These are phyloP conservation scores for Phytophthora melonis DNA, from an alignment of 352 stramenopile species.

Conservation along the genomic window DNA sequence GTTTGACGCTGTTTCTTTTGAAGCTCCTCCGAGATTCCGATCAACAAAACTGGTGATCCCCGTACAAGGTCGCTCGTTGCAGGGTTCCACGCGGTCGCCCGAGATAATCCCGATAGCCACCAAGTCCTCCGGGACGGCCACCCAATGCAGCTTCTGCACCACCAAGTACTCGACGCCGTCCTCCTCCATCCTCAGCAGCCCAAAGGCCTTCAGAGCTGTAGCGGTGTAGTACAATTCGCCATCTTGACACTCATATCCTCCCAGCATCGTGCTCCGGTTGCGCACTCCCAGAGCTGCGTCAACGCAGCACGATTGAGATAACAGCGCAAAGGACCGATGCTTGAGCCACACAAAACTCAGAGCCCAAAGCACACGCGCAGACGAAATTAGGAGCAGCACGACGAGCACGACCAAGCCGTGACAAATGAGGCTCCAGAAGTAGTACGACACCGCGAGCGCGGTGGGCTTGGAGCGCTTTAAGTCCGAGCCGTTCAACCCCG, in stretches of 20 bases:
- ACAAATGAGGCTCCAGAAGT: constrained; percentile 18
- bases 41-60: constrained; percentile 5
- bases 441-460: constrained; percentile 18
- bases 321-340: constrained; percentile 6
- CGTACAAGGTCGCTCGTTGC: background rate
- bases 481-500: constrained; percentile 5
- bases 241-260: constrained; percentile 8
- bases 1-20: background rate
- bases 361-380: background rate
- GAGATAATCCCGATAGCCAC: constrained; percentile 4
- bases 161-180: constrained; percentile 2
- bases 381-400: constrained; percentile 4
- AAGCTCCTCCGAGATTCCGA: background rate
- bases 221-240: background rate
- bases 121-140: background rate
- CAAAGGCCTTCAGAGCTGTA: constrained; percentile 2
- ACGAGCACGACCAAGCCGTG: constrained; percentile 16
- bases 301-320: constrained; percentile 14
- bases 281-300: constrained; percentile 8
- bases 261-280: constrained; percentile 5
- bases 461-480: constrained; percentile 8
- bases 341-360: constrained; percentile 5
- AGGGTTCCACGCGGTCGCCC: constrained; percentile 2
- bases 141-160: constrained; percentile 10
- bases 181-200: constrained; percentile 11